phyloP scores from a whole-genome alignment of 2,329 filamentous ascomycete species.

The Colletotrichum filicis region DNA sequence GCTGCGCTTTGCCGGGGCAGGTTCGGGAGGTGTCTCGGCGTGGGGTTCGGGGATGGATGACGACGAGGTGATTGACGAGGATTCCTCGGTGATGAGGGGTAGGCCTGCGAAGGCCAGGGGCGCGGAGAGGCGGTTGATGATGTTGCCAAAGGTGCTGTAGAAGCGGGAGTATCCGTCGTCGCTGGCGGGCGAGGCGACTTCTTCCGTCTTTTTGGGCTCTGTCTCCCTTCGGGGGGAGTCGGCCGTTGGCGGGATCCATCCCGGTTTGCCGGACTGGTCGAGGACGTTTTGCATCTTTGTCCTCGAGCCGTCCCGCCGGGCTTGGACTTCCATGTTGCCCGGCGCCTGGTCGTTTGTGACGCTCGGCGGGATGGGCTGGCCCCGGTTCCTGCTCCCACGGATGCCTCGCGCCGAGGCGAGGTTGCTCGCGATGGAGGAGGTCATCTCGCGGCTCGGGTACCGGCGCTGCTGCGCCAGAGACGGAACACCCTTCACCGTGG shows the following conservation, averaged over 20 bases:
- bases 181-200: constrained; percentile 43
- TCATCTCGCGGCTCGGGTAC: constrained; percentile 73
- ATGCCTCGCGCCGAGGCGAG: constrained; percentile 88
- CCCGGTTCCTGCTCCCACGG: constrained; percentile 66
- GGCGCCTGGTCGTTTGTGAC: constrained; percentile 79
- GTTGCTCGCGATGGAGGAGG: constrained; percentile 89
- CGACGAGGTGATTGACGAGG: constrained; percentile 38
- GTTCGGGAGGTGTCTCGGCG: constrained; percentile 47
- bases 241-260: constrained; percentile 60
- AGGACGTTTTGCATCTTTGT: constrained; percentile 68
- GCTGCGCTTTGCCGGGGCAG: constrained; percentile 50
- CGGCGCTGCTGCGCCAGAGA: constrained; percentile 56
- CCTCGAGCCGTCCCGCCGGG: constrained; percentile 60
- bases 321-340: constrained; percentile 72
- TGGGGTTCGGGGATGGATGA: constrained; percentile 38
- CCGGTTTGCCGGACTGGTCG: constrained; percentile 63
- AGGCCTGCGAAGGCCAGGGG: constrained; percentile 93
- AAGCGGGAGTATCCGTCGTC: constrained; percentile 91
- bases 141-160: constrained; percentile 89
- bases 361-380: constrained; percentile 76
- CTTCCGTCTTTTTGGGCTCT: constrained; percentile 42
- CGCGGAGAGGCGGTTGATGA: constrained; percentile 89
- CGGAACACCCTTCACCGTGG: constrained; percentile 39
- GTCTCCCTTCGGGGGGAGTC: constrained; percentile 39
- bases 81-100: constrained; percentile 73